Evolutionary conservation across 169 alveolate genomes (phyloP).

Genomic region (Babesia ovis): DNA sequence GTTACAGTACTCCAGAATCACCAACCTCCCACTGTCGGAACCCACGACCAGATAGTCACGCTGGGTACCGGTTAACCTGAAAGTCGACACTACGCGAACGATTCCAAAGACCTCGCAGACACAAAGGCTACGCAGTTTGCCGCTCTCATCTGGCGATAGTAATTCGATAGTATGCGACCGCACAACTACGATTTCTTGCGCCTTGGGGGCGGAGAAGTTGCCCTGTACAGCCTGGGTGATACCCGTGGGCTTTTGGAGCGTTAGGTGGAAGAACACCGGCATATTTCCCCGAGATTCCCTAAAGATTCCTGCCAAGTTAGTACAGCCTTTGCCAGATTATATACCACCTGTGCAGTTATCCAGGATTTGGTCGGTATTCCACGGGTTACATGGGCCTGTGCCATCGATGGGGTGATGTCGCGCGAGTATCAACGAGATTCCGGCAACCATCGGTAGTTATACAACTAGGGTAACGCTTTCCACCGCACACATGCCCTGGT

Average conservation of each 20-base stretch:
- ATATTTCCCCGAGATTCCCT: conserved; percentile 54
- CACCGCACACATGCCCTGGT: no score
- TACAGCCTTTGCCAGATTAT: neutral
- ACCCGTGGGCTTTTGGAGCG: conserved; percentile 95
- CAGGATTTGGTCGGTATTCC: neutral
- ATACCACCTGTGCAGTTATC: neutral
- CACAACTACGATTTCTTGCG: conserved; percentile 95
- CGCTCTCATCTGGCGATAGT: conserved; percentile 90
- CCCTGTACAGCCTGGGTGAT: conserved; percentile 95
- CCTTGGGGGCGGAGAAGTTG: conserved; percentile 95
- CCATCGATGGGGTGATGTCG: conserved; percentile 46
- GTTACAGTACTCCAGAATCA: conserved; percentile 88
- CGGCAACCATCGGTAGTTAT: neutral
- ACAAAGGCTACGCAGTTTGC: conserved; percentile 88
- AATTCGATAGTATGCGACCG: conserved; percentile 94
- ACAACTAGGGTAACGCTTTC: neutral
- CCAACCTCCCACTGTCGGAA: conserved; percentile 96
- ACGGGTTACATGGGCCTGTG: neutral
- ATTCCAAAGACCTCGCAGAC: conserved; percentile 93
- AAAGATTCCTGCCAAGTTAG: conserved; percentile 2
- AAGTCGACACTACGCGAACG: conserved; percentile 89
- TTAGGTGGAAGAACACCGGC: conserved; percentile 95
- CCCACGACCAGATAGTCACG: conserved; percentile 93
- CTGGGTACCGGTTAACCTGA: conserved; percentile 90
- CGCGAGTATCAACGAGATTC: conserved; percentile 11